Percentiles rank a stretch among this genome's conserved stretches.
These are phyloP conservation scores for Aurifilum marmelostoma DNA, from an alignment of 2,329 filamentous ascomycete genomes.

Conservation along the genomic window DNA sequence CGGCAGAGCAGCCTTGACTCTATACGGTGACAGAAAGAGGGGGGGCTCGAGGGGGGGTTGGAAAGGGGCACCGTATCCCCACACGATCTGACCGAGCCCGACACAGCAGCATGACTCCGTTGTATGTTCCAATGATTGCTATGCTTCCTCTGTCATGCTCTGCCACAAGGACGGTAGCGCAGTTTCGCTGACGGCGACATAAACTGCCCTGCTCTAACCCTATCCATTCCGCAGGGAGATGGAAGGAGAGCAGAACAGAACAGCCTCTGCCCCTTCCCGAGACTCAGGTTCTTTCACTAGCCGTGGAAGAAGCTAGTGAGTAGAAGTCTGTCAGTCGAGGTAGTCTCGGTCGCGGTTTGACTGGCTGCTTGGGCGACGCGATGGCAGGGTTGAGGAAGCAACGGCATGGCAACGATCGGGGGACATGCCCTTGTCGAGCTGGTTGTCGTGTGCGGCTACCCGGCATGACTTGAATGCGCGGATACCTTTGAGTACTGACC, in stretches of 20 bases:
- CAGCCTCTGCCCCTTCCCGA: slow-evolving; percentile 3
- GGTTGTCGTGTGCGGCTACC: background rate
- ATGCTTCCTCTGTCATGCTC: background rate
- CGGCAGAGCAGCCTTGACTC: slow-evolving; percentile 4
- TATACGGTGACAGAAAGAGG: background rate
- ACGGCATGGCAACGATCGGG: background rate
- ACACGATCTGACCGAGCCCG: background rate
- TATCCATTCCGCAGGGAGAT: background rate
- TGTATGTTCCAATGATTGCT: background rate
- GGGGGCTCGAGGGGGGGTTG: background rate
- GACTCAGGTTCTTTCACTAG: background rate
- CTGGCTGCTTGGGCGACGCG: background rate
- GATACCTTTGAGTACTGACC: slow-evolving; percentile 1
- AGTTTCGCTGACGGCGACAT: slow-evolving; percentile 2
- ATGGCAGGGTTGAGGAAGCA: background rate
- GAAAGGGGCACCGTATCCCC: background rate
- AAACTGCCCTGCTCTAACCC: background rate
- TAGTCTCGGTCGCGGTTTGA: background rate
- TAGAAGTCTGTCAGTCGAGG: background rate
- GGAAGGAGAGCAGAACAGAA: background rate
- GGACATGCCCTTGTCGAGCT: background rate
- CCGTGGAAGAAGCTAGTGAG: background rate
- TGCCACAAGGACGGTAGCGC: background rate
- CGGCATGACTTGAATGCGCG: background rate
- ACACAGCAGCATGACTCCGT: background rate